A percentile compares a stretch with the other conserved stretches of the same genome.
Evolutionary conservation across 164 flowering plant species (phyloP).

Genomic region (Stephania japonica): DNA sequence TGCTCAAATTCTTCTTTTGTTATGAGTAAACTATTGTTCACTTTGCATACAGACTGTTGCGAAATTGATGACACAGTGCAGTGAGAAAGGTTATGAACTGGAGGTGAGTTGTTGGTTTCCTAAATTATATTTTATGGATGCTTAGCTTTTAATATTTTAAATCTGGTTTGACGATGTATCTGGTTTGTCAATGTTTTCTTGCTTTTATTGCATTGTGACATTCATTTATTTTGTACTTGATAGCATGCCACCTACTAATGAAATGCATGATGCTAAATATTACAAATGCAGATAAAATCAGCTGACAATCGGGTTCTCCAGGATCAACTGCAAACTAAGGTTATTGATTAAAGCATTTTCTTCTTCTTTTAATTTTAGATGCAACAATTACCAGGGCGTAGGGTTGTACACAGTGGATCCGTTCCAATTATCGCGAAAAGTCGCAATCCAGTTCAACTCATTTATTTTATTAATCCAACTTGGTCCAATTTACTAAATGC

Average conservation of each 20-base stretch:
- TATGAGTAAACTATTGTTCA: neutral
- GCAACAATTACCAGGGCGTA: no score
- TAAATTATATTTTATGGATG: neutral
- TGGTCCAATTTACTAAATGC: no score
- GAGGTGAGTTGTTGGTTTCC: constrained; percentile 47
- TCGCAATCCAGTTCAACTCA: no score
- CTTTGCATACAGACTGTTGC: constrained; percentile 53
- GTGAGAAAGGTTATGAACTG: constrained; percentile 86
- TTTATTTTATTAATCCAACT: no score
- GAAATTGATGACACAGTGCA: constrained; percentile 86
- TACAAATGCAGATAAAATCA: constrained; percentile 66
- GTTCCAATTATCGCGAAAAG: no score
- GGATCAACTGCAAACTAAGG: constrained; percentile 90
- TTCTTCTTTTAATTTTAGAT: neutral
- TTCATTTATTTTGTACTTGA: no score
- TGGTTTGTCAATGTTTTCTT: no score
- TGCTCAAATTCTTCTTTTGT: neutral
- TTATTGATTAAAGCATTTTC: constrained; percentile 15
- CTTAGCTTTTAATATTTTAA: neutral
- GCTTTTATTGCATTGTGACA: no score
- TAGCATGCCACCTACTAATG: no score
- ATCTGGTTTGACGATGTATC: neutral
- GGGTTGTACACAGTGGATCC: no score
- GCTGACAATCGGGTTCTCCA: constrained; percentile 96
- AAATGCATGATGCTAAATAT: neutral